phyloP scores from a whole-genome alignment of 805 yeast species.

The Kregervanrija fluxuum region DNA sequence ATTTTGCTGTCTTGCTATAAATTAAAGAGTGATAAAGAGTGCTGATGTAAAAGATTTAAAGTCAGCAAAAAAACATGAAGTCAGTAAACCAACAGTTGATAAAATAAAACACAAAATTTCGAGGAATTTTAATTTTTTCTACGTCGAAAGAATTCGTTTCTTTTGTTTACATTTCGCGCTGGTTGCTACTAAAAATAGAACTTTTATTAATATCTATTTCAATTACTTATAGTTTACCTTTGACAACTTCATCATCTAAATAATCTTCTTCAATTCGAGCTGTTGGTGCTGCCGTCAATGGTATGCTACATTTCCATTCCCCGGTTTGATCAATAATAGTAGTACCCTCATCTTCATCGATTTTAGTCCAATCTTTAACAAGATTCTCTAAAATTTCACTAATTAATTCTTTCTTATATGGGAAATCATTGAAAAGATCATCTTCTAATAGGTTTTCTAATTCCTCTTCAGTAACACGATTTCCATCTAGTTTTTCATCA shows the following conservation, averaged over 20 bases:
- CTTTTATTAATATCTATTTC: not conserved
- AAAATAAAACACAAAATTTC: no score
- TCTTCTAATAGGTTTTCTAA: constrained; percentile 10
- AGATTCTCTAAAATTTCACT: constrained; percentile 11
- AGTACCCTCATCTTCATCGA: constrained; percentile 30
- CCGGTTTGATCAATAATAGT: constrained; percentile 36
- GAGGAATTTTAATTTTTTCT: no score
- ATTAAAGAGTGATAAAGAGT: no score
- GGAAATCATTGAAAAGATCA: constrained; percentile 15
- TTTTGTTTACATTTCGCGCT: no score
- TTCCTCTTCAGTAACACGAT: constrained; percentile 6
- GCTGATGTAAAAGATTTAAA: no score
- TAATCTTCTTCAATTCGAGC: constrained; percentile 33
- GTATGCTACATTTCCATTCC: constrained; percentile 47
- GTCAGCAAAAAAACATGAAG: no score
- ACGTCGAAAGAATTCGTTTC: no score
- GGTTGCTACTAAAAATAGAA: no score
- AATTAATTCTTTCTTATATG: constrained; percentile 13
- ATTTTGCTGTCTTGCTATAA: no score
- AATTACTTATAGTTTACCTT: constrained; percentile 4
- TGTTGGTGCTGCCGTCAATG: constrained; percentile 53
- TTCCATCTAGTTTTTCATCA: constrained; percentile 5
- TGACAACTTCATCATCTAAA: constrained; percentile 15
- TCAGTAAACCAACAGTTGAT: no score
- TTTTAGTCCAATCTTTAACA: constrained; percentile 7